These are phyloP conservation scores for Trametes punicea DNA, from an alignment of 768 basidiomycete genomes.

Conservation along the genomic window DNA sequence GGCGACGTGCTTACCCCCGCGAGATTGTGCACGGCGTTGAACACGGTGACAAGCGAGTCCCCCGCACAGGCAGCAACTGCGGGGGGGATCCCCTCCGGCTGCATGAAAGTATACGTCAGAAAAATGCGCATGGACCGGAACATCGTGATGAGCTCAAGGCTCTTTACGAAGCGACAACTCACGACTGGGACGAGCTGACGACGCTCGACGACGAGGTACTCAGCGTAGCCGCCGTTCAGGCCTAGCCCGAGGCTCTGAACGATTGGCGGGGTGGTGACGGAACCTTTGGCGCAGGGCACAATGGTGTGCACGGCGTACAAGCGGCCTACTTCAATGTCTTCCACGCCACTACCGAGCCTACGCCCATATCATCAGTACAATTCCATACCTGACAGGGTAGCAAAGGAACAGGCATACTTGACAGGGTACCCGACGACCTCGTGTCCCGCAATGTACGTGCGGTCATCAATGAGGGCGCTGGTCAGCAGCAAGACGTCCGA, in stretches of 20 bases:
- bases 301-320: conserved; percentile 1
- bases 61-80: not conserved
- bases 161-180: not conserved
- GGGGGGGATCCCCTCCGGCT: conserved; percentile 2
- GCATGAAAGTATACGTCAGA: not conserved
- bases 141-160: not conserved
- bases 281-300: not conserved
- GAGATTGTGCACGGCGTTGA: conserved; percentile 3
- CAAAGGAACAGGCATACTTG: not conserved
- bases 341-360: not conserved
- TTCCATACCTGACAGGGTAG: not conserved
- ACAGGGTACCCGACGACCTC: not conserved
- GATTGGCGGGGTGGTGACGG: not conserved
- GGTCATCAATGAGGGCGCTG: not conserved
- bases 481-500: not conserved
- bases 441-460: not conserved
- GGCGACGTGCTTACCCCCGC: not conserved
- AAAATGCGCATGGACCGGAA: too few relatives aligned
- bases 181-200: not conserved
- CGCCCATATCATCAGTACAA: not conserved
- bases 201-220: not conserved
- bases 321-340: not conserved
- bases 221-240: conserved; percentile 4
- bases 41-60: not conserved
- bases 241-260: not conserved